phyloP scores from a whole-genome alignment of 768 basidiomycete genomes.

The Tulasnella sp. region DNA sequence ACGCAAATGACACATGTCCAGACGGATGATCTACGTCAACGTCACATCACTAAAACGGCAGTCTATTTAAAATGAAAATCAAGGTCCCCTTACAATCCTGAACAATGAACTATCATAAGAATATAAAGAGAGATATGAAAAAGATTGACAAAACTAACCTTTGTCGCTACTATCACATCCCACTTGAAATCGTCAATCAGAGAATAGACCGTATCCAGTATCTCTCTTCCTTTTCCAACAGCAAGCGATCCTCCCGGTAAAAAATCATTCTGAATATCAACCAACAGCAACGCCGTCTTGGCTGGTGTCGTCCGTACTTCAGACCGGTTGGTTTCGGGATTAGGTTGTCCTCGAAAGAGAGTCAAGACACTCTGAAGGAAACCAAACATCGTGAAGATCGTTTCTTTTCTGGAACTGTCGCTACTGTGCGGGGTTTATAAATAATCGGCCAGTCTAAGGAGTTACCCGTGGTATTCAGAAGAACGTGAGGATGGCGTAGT shows the following conservation, averaged over 20 bases:
- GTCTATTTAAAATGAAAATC: neutral
- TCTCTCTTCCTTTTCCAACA: slow-evolving; percentile 44
- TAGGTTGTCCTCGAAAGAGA: too few species aligned
- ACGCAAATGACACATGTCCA: slow-evolving; percentile 59
- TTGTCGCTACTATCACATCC: slow-evolving; percentile 30
- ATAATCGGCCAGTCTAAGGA: too few species aligned
- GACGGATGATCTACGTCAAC: slow-evolving; percentile 27
- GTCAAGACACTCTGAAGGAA: too few species aligned
- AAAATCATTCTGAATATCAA: slow-evolving; percentile 82
- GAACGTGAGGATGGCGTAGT: too few species aligned
- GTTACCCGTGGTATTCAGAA: too few species aligned
- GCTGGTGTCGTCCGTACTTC: too few species aligned
- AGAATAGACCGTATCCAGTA: slow-evolving; percentile 43
- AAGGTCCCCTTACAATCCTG: slow-evolving; percentile 27
- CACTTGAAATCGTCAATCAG: slow-evolving; percentile 35
- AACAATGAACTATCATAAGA: neutral
- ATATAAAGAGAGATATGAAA: neutral
- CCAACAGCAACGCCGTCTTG: slow-evolving; percentile 45
- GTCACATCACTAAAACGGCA: neutral
- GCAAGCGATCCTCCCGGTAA: slow-evolving; percentile 55
- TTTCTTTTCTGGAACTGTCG: too few species aligned
- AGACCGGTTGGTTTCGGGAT: too few species aligned
- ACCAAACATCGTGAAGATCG: too few species aligned
- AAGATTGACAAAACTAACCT: slow-evolving; percentile 22
- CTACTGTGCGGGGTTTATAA: too few species aligned